A percentile compares a stretch with the other conserved stretches of the same genome.
phyloP scores from a whole-genome alignment of 2,329 filamentous ascomycete species.

The Endoconidiophora polonica region DNA sequence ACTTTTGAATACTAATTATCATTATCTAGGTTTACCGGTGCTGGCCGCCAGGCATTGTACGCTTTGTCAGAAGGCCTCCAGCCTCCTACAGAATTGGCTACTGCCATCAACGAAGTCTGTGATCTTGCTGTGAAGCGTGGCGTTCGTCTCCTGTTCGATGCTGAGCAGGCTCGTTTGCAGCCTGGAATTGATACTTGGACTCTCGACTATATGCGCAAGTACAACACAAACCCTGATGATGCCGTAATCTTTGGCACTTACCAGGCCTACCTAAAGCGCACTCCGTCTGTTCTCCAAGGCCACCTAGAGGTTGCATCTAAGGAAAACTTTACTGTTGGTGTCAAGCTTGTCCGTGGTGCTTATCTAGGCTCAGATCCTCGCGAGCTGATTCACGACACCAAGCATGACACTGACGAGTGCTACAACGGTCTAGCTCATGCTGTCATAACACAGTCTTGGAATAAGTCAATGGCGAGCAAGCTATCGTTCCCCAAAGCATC shows the following conservation, averaged over 20 bases:
- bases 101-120: slow-evolving; percentile 61
- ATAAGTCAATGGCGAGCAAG: slow-evolving; percentile 24
- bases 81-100: slow-evolving; percentile 46
- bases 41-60: slow-evolving; percentile 55
- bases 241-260: slow-evolving; percentile 69
- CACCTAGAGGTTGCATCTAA: slow-evolving; percentile 43
- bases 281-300: slow-evolving; percentile 35
- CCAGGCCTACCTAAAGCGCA: slow-evolving; percentile 57
- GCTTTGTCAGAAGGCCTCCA: slow-evolving; percentile 45
- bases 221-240: slow-evolving; percentile 44
- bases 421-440: slow-evolving; percentile 58
- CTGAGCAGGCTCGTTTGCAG: slow-evolving; percentile 68
- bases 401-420: slow-evolving; percentile 50
- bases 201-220: slow-evolving; percentile 56
- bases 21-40: slow-evolving; percentile 52
- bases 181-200: slow-evolving; percentile 69
- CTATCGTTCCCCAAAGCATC: slow-evolving; percentile 38
- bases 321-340: slow-evolving; percentile 49
- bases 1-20: too few species aligned
- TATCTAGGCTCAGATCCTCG: slow-evolving; percentile 56
- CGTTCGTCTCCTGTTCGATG: slow-evolving; percentile 66
- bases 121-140: slow-evolving; percentile 50
- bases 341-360: slow-evolving; percentile 62
- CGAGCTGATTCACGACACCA: slow-evolving; percentile 54
- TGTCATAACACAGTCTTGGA: slow-evolving; percentile 49